Percentiles rank a stretch among this genome's conserved stretches.
Evolutionary conservation across 257 asterid species (phyloP).

Genomic region (Fraxinus quadrangulata): DNA sequence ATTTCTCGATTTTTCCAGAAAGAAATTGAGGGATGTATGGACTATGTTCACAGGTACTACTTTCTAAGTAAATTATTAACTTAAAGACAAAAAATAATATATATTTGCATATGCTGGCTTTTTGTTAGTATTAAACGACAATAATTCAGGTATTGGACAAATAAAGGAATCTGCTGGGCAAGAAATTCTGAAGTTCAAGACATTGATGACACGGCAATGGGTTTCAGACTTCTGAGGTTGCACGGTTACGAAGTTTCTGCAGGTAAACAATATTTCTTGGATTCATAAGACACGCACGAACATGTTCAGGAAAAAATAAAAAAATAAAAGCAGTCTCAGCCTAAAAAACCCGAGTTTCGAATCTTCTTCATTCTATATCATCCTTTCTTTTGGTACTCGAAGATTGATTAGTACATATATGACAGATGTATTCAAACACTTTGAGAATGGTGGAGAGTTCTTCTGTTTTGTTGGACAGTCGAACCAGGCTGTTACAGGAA

Average conservation of each 20-base stretch:
- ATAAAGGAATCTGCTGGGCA: constrained; percentile 88
- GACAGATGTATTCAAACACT: constrained; percentile 70
- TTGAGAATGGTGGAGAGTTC: constrained; percentile 71
- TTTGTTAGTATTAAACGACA: background rate
- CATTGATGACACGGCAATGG: constrained; percentile 96
- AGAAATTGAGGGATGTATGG: constrained; percentile 65
- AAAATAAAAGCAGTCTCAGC: background rate
- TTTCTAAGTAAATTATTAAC: background rate
- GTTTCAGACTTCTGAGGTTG: constrained; percentile 79
- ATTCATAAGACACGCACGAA: background rate
- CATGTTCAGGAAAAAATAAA: background rate
- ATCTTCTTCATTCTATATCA: too few relatives aligned
- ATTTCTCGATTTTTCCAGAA: constrained; percentile 61
- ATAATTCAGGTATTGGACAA: constrained; percentile 65
- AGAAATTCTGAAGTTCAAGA: constrained; percentile 70
- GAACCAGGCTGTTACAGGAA: constrained; percentile 86
- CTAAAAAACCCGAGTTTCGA: too few relatives aligned
- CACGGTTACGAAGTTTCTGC: constrained; percentile 78
- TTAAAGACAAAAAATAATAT: too few relatives aligned
- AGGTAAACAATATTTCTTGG: constrained; percentile 37
- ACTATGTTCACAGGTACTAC: constrained; percentile 58
- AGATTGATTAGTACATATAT: background rate
- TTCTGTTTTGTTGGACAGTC: constrained; percentile 80
- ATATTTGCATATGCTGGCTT: background rate
- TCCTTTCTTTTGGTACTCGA: too few relatives aligned